Base-by-base conservation (phyloP, 2,329 filamentous ascomycete species). In the Cercospora zeae-maydis region DNA sequence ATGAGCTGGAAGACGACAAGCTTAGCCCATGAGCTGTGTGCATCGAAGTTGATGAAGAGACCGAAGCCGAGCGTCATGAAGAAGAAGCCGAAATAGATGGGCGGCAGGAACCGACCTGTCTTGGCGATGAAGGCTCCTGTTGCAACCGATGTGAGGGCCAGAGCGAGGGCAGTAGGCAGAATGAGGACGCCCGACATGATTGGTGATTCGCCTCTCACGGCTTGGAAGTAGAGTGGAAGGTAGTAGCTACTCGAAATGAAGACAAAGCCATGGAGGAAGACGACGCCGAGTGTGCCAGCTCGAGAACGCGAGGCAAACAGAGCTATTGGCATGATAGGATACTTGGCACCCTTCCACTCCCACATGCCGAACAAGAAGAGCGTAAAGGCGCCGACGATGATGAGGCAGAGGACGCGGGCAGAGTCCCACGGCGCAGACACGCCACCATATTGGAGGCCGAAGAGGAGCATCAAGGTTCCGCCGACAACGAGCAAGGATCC, bases 391-490 rank as follows among this genome's bases (percentile, higher is more conserved):
- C 91, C 91, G 68, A 93, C 92, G 54, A 93, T 78, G 67, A 96
- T 82, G 30, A 96, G 81, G 71, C 89, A 92, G 69, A 96, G 83
- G 33, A 93, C 89, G 0, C 85, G 88, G 1, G 89, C 81, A 0
- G 89, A 93, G 58, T 78, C 77, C 92, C 92, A 96, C 1, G 92
- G 88, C 66, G 85, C 86, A 21, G 82, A 81, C 57, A 92, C 84
- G 54, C 91, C 92, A 59, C 92, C 93, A 65, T 93, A 91, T 72
- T 96, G 89, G 10, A 96, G 84, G 0, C 92, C 93, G 45, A 96
- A 86, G 3, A 96, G 84, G 67, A 96, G 82, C 90, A 96, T 93
- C 19, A 96, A 80, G 0, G 90, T 93, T 19, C 88, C 91, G 45
- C 89, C 89, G 24, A 93, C 83, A 73, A 96, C 85, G 31, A 83